Evolutionary conservation across 2,329 filamentous ascomycete genomes (phyloP).

Genomic region (Colletotrichum viniferum): DNA sequence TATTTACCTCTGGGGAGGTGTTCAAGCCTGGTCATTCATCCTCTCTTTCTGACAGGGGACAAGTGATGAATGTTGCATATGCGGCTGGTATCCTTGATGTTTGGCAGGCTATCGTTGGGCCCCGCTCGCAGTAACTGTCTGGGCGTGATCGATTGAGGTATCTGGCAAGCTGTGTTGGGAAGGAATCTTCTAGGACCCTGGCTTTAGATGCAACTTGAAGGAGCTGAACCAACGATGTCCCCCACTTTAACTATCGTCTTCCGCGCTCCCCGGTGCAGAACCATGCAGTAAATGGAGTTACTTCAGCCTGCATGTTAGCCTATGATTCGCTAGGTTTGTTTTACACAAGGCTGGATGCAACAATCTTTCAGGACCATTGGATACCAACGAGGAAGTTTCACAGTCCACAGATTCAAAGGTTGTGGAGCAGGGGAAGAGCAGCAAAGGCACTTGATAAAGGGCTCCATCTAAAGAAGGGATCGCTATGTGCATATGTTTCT

Average conservation of each 20-base stretch:
- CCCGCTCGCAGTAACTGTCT: fast-evolving
- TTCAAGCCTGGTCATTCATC: fast-evolving
- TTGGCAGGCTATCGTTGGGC: background rate
- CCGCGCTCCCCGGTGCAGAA: background rate
- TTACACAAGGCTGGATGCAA: too few relatives aligned
- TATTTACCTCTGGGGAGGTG: fast-evolving
- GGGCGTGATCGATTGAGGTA: background rate
- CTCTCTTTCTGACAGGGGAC: background rate
- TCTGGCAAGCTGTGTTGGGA: background rate
- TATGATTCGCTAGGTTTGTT: too few relatives aligned
- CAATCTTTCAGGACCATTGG: too few relatives aligned
- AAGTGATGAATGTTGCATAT: background rate
- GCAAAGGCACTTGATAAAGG: too few relatives aligned
- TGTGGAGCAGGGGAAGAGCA: too few relatives aligned
- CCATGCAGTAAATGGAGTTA: background rate
- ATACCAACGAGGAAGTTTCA: too few relatives aligned
- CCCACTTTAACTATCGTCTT: background rate
- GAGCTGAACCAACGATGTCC: fast-evolving
- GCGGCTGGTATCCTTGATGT: background rate
- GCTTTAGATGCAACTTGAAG: background rate
- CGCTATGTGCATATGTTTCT: too few relatives aligned
- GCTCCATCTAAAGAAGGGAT: too few relatives aligned
- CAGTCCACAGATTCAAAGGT: too few relatives aligned
- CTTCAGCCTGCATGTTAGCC: too few relatives aligned
- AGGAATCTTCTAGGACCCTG: fast-evolving